Evolutionary conservation across 2,329 filamentous ascomycete species (phyloP), one percentile per base, ranked within the genome.

Genomic region (Calonectria naviculata): DNA sequence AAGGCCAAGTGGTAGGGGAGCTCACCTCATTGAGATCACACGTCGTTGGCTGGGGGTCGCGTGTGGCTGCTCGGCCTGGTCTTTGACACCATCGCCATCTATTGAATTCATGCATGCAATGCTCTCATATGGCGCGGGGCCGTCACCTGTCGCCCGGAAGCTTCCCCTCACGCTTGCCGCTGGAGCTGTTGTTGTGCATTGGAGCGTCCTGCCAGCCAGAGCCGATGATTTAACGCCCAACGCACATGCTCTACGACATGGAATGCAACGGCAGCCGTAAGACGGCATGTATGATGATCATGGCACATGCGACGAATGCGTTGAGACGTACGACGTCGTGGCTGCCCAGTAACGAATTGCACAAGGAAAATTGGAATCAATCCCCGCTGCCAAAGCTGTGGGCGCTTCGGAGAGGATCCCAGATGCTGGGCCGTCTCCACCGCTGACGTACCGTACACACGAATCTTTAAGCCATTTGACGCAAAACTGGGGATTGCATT

Each of bases 391-490:
- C 52, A 38, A 31, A 46, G 64, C 28, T 46, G 60, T 54, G 28
- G 34, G 46, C 34, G 63, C 47, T 26, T 17, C 7, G 42, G 24
- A 41, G 28, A 70, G 46, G 68, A 70, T 67, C 68, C 56, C 63
- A 58, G 46, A 70, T 58, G 56, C 68, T 66, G 63, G 63, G 36
- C n/a, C 29, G 24, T 47, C 68, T 67, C 68, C 68, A 66, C 68
- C 56, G 63, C 68, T 70, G 68, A 70, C 68, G 68, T 70, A 70
- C 68, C 29, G 36, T 21, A 49, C 56, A 70, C 63, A 70, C 68
- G 68, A 70, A 63, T 65, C 61, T 56, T 56, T 44, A 65, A 67
- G 65, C 47, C 65, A 62, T 63, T 68, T 58, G 49, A 58, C 49
- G 61, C 56, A 54, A 21, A 38, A 31, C 36, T 24, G 36, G 36